Evolutionary conservation across 2,329 filamentous ascomycete genomes (phyloP).

Genomic region (Boeremia exigua): DNA sequence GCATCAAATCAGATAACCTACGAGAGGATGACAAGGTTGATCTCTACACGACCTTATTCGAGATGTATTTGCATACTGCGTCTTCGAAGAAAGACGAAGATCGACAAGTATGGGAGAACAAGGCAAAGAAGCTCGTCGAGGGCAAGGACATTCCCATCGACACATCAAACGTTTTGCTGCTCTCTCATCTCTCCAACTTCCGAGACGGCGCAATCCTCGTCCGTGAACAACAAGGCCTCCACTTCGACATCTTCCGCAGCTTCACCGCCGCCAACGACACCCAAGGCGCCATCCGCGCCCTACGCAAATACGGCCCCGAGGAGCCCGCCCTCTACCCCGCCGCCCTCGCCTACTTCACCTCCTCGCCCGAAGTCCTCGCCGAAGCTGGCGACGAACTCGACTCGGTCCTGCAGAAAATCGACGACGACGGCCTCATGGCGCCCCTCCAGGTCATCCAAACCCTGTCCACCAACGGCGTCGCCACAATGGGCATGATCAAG

Average conservation of each 20-base stretch:
- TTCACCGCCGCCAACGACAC: constrained; percentile 95
- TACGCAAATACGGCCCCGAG: constrained; percentile 88
- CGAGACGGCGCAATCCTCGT: constrained; percentile 89
- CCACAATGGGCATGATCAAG: constrained; percentile 98
- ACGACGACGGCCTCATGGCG: constrained; percentile 90
- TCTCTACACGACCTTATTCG: constrained; percentile 92
- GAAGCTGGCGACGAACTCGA: constrained; percentile 88
- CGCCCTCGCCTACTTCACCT: constrained; percentile 91
- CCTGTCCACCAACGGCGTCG: constrained; percentile 77
- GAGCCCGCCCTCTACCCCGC: constrained; percentile 93
- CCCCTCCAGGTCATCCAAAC: constrained; percentile 96
- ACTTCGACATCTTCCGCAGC: constrained; percentile 95
- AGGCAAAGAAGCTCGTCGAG: constrained; percentile 88
- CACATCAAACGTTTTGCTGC: constrained; percentile 88
- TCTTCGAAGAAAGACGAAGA: constrained; percentile 73
- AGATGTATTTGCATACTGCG: constrained; percentile 95
- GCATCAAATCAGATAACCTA: constrained; percentile 74
- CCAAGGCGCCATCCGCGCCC: constrained; percentile 82
- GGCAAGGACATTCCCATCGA: constrained; percentile 82
- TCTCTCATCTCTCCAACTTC: constrained; percentile 92
- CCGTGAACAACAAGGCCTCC: constrained; percentile 88
- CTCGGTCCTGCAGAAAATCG: constrained; percentile 81
- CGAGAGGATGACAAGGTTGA: constrained; percentile 79
- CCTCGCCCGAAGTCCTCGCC: constrained; percentile 77
- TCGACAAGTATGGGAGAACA: constrained; percentile 83